These are phyloP conservation scores for Gastrolobium bilobum DNA, from an alignment of 306 rosid genomes.

Conservation along the genomic window DNA sequence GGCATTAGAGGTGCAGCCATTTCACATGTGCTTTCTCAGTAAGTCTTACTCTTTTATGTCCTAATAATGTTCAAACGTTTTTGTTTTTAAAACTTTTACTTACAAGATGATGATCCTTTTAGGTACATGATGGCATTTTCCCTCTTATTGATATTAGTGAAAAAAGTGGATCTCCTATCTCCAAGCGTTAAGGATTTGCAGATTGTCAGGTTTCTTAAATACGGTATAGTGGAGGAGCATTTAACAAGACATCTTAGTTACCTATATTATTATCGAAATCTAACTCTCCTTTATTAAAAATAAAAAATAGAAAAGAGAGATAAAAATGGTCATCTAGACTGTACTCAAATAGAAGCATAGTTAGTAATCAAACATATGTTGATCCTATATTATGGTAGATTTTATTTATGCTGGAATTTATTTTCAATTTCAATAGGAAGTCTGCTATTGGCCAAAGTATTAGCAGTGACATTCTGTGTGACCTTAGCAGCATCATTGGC, in stretches of 20 bases:
- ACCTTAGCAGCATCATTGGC: conserved; percentile 71
- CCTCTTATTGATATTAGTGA: conserved; percentile 60
- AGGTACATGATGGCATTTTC: conserved; percentile 74
- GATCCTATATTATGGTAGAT: neutral
- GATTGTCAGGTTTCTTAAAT: conserved; percentile 68
- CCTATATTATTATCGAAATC: neutral
- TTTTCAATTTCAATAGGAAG: conserved; percentile 54
- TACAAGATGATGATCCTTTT: neutral
- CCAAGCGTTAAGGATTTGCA: conserved; percentile 71
- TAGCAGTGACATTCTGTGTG: conserved; percentile 87
- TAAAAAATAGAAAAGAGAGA: neutral
- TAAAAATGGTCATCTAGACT: neutral
- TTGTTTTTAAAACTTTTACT: neutral
- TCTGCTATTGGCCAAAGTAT: conserved; percentile 65
- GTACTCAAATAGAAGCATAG: neutral
- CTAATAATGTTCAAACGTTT: neutral
- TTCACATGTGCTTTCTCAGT: conserved; percentile 43
- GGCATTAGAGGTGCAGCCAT: conserved; percentile 48
- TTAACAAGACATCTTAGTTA: neutral
- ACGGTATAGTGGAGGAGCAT: conserved; percentile 48
- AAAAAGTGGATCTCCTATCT: conserved; percentile 66
- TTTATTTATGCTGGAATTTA: neutral
- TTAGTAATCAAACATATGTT: neutral
- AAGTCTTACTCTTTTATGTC: conserved; percentile 40
- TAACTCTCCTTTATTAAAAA: neutral